Evolutionary conservation across 106 monocot genomes (phyloP).

Genomic region (Ottelia alismoides): DNA sequence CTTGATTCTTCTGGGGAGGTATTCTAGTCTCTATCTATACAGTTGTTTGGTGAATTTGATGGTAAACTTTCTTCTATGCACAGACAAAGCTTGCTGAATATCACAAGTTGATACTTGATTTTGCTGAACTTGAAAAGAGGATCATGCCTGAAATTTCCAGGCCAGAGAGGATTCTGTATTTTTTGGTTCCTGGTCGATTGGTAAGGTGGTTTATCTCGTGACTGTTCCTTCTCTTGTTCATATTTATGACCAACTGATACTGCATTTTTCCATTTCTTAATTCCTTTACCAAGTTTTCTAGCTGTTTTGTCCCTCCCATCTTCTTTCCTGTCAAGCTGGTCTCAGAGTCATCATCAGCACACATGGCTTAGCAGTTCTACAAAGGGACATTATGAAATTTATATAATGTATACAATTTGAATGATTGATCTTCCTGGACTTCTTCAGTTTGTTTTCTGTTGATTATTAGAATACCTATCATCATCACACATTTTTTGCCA

Average conservation of each 20-base stretch:
- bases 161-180: conserved; percentile 68
- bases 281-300: no score
- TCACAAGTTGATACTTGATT: conserved; percentile 65
- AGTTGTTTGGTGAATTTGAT: neutral
- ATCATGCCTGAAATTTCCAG: conserved; percentile 80
- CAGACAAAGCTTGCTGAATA: conserved; percentile 72
- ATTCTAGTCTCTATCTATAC: conserved; percentile 2
- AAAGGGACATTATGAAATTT: no score
- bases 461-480: no score
- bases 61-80: neutral
- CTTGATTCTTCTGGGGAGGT: conserved; percentile 96
- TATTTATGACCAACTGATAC: neutral
- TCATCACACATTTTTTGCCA: no score
- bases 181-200: conserved; percentile 76
- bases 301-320: no score
- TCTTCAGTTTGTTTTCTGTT: no score
- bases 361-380: no score
- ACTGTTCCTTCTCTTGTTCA: neutral
- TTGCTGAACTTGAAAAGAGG: conserved; percentile 72
- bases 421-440: no score
- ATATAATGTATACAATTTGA: no score
- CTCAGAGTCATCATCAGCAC: no score
- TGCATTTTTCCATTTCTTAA: no score
- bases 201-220: conserved; percentile 14
- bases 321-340: no score